Base-by-base conservation (phyloP, 805 yeast species). In the Zygoascus biomembranicola region DNA sequence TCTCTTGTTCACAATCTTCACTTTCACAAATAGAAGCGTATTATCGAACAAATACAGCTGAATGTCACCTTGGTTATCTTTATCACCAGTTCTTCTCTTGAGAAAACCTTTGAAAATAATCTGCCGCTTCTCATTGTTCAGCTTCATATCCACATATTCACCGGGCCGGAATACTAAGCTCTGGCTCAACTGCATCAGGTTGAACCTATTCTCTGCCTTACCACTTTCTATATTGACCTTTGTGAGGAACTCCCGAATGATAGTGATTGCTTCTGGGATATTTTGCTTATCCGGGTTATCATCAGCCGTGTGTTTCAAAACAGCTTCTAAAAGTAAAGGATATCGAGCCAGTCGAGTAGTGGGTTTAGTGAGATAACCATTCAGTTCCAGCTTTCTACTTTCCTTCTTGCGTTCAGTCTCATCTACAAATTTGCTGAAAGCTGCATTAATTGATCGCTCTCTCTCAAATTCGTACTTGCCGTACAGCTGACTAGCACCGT, bases 321-420 rank as follows among this genome's bases (percentile, higher is more conserved):
- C 87, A 48, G 92, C 94, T 54, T 80, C 84, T 20, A 92, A 75
- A 54, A 94, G 75, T 49, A 94, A 72, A 59, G 95, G 96, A 70
- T 94, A 94, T 60, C 98, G 77, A 9, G 97, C 98, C 32, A 97
- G 90, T 66, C 99, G 80, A 14, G 97, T 90, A 1, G 96, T 90
- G 50, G 98, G 97, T 64, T 92, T 95, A 6, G 96, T 88, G 58
- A 94, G 76, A 64, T 90, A 94, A 0, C 98, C 94, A 26, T 92
- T 87, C 52, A 94, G 82, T 69, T 95, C 97, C 55, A 92, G 81
- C 70, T 90, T 87, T 63, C 96, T 79, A 39, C 89, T 80, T 72
- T 87, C 96, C 3, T 88, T 88, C 59, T 85, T 74, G 63, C 88
- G 80, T 62, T 87, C 95, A 4, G 90, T 86, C 54, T 89, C 97